These are phyloP conservation scores for Pulveroboletus sp. DNA, from an alignment of 1,284 basidiomycete species.

Conservation along the genomic window DNA sequence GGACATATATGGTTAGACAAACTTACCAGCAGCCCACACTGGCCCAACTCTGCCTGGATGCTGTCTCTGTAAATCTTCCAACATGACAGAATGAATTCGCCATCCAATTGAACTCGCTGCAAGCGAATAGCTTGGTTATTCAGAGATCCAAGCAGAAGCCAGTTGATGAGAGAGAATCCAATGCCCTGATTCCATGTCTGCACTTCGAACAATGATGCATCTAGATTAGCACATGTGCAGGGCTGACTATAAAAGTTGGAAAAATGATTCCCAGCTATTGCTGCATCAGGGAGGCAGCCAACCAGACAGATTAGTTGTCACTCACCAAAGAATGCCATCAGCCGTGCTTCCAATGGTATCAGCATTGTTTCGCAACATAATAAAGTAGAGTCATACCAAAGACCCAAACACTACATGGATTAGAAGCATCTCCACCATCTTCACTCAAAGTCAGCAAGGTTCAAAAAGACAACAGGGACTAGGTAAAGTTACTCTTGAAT, in stretches of 20 bases:
- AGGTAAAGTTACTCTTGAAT: constrained; percentile 10
- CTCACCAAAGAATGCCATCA: constrained; percentile 18
- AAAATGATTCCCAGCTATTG: constrained; percentile 16
- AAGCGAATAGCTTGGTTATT: constrained; percentile 16
- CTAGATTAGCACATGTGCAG: constrained; percentile 16
- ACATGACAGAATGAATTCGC: constrained; percentile 20
- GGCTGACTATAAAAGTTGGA: constrained; percentile 15
- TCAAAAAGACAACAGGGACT: neutral
- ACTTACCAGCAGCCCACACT: constrained; percentile 48
- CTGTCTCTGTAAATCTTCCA: constrained; percentile 38
- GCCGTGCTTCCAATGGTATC: constrained; percentile 11
- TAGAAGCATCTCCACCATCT: neutral
- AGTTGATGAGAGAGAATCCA: constrained; percentile 2
- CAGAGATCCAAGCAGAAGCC: constrained; percentile 12
- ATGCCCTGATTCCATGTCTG: constrained; percentile 8
- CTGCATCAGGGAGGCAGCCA: neutral
- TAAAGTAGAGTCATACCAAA: constrained; percentile 8
- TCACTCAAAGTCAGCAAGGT: neutral
- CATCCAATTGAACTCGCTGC: constrained; percentile 21
- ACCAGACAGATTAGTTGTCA: neutral
- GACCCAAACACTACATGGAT: constrained; percentile 16
- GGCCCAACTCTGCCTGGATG: constrained; percentile 47
- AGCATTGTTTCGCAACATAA: neutral
- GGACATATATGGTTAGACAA: fast-evolving
- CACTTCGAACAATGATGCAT: constrained; percentile 5